Conservation (phyloP, 2,329 filamentous ascomycete genomes). For the Geosmithia morbida region DNA sequence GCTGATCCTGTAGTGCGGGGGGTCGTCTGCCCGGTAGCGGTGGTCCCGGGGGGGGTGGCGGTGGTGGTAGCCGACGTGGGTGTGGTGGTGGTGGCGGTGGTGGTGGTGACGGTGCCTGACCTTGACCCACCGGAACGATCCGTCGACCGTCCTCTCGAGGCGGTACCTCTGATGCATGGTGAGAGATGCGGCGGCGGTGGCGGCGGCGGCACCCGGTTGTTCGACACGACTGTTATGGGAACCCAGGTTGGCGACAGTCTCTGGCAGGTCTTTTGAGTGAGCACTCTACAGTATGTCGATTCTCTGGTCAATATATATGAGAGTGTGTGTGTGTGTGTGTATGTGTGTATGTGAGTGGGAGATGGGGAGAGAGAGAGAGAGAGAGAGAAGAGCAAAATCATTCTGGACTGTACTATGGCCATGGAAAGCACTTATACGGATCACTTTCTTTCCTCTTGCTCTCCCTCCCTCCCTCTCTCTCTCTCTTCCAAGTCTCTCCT, state of each 20-base stretch:
- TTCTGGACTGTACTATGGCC: too few species aligned
- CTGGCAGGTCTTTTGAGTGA: too few species aligned
- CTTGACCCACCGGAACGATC: conserved; percentile 20
- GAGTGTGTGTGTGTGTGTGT: too few species aligned
- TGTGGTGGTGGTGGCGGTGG: conserved; percentile 9
- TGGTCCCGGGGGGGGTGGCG: conserved; percentile 10
- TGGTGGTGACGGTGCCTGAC: conserved; percentile 17
- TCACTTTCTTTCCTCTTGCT: too few species aligned
- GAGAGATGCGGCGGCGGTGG: too few species aligned
- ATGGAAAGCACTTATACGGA: too few species aligned
- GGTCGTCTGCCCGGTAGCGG: neutral
- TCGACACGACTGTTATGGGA: conserved; percentile 2
- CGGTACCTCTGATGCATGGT: conserved; percentile 21
- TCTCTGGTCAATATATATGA: neutral
- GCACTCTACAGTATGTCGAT: neutral
- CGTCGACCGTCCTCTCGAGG: conserved; percentile 18
- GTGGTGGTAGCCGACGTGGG: conserved; percentile 4
- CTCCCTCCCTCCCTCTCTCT: too few species aligned
- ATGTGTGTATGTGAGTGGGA: too few species aligned
- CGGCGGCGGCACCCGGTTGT: too few species aligned
- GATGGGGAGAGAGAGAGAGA: too few species aligned
- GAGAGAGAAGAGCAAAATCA: too few species aligned
- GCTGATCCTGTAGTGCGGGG: conserved; percentile 16
- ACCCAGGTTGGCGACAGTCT: conserved; percentile 7
- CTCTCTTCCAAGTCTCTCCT: too few species aligned